Evolutionary conservation across 2,329 filamentous ascomycete genomes (phyloP), one percentile per base, ranked within the genome.

Genomic region (Parastagonospora nodorum): DNA sequence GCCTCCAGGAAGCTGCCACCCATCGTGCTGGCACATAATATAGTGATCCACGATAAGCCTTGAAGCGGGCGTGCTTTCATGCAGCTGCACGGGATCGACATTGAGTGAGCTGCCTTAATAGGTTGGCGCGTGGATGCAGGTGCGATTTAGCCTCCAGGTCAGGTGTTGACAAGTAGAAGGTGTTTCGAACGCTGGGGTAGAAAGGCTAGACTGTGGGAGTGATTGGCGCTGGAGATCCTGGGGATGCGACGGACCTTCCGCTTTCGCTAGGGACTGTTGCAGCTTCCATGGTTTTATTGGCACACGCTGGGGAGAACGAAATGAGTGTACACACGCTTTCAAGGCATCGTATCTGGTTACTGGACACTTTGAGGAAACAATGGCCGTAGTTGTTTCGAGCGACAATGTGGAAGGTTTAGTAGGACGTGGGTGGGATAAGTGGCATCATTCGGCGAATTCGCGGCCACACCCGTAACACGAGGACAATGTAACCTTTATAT

Each of bases 11-110:
- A 64, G 61, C 53, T 66, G 54, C 28, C 30, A 50, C 42, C 58
- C 54, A 57, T 24, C 29, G 30, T 19, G 46, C 41, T 44, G 58
- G 60, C 45, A 55, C 51, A 65, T 67, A 69, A 69, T 69, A 62
- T 68, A 55, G 50, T 15, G 39, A 38, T 44, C 39, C 48, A 59
- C 50, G 57, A 57, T 61, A 57, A 61, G 56, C 46, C 50, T 47
- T 30, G 36, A 43, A 39, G 29, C n/a, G 37, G 42, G 32, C 45
- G 46, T 53, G 48, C 42, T 43, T 42, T 48, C 33, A 44, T 57
- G 51, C 49, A 41, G 35, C 53, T 49, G 48, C 45, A 35, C 37
- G 56, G 41, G 53, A 61, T 57, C 51, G 46, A 47, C 56, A 53
- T 43, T 46, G 56, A 57, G 19, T 47, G 42, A 57, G 53, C 58